Percentiles rank a stretch among this genome's conserved stretches.
These are phyloP conservation scores for Hymenoscyphus fraxineus DNA, from an alignment of 2,329 filamentous ascomycete species.

Conservation along the genomic window DNA sequence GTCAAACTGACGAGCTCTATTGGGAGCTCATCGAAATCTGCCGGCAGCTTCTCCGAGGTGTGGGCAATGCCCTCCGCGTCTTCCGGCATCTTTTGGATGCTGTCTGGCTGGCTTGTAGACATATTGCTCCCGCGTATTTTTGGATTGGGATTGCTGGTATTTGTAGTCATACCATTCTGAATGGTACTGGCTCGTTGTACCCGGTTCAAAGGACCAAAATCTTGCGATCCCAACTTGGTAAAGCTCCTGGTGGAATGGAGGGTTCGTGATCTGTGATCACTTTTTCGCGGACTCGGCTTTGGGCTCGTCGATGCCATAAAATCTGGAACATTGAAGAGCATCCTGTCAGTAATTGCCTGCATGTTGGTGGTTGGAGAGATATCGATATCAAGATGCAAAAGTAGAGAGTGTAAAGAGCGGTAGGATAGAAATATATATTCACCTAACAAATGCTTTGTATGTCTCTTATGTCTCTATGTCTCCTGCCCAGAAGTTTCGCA, in stretches of 20 bases:
- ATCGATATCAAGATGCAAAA: not conserved
- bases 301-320: constrained; percentile 32
- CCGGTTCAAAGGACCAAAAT: constrained; percentile 23
- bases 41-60: constrained; percentile 28
- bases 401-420: not conserved
- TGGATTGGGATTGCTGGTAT: constrained; percentile 19
- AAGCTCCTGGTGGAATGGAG: constrained; percentile 40
- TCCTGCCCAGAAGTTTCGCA: constrained; percentile 26
- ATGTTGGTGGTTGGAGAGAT: constrained; percentile 13
- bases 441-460: constrained; percentile 9
- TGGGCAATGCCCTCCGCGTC: constrained; percentile 28
- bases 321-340: constrained; percentile 31
- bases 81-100: constrained; percentile 40
- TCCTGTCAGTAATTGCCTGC: constrained; percentile 30
- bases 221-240: constrained; percentile 33
- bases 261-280: constrained; percentile 32
- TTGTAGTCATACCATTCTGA: constrained; percentile 29
- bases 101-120: constrained; percentile 25
- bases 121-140: constrained; percentile 15
- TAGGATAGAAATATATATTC: not conserved
- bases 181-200: constrained; percentile 32
- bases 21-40: constrained; percentile 79
- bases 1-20: constrained; percentile 89
- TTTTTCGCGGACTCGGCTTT: constrained; percentile 18
- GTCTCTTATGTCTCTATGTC: constrained; percentile 16